Conservation (phyloP, 192 early-diverging fungal species). For the Backusella tarrabulga region DNA sequence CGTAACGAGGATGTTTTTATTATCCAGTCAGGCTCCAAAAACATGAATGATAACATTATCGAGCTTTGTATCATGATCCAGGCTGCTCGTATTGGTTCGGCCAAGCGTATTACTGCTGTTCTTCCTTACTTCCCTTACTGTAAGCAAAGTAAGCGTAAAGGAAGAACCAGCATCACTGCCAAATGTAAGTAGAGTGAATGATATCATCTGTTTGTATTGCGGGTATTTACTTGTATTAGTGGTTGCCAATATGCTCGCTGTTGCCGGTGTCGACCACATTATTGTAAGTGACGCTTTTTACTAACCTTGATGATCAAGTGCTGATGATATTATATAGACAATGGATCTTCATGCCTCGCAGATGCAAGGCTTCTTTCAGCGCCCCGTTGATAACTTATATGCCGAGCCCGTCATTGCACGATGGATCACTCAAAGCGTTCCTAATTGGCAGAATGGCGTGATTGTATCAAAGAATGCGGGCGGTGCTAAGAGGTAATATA, state of each 20-base stretch:
- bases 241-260: constrained; percentile 97
- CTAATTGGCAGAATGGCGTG: constrained; percentile 83
- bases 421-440: constrained; percentile 89
- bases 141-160: constrained; percentile 93
- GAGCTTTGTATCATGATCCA: constrained; percentile 98
- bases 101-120: constrained; percentile 92
- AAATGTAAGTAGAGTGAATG: constrained; percentile 49
- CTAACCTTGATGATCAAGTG: not conserved
- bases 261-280: constrained; percentile 83
- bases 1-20: constrained; percentile 98
- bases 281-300: constrained; percentile 35
- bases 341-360: constrained; percentile 97
- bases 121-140: constrained; percentile 97
- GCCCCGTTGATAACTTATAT: constrained; percentile 96
- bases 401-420: constrained; percentile 87
- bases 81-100: constrained; percentile 94
- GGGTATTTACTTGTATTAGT: constrained; percentile 37
- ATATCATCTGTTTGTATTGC: not conserved
- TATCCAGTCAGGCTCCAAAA: constrained; percentile 92
- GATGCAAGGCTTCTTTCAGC: constrained; percentile 84
- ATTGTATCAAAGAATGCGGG: constrained; percentile 98
- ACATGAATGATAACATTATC: constrained; percentile 97
- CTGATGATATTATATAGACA: constrained; percentile 44
- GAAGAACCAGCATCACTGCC: constrained; percentile 89
- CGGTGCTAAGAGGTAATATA: constrained; percentile 86